Evolutionary conservation across 371 early-diverging fungal species (phyloP), one percentile per base, ranked within the genome.

Genomic region (Coemansia sp.): DNA sequence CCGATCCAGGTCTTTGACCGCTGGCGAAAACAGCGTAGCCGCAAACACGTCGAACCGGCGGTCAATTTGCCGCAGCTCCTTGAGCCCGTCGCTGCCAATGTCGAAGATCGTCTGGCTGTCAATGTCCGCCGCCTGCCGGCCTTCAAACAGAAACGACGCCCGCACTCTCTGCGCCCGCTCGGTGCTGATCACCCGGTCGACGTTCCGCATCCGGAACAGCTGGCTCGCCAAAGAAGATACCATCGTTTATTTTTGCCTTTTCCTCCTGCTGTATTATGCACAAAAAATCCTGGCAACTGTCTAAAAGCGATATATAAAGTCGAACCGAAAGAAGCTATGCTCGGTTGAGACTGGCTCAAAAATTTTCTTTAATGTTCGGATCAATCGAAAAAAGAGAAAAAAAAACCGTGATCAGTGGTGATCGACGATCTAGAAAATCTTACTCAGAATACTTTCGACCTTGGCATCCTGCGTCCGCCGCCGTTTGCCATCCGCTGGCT

Each of bases 51-150:
- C 76, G 58, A 97, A 94, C 39, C 81, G 77, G 16, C 69, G 55
- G 76, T 91, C 87, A 40, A 89, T 70, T 59, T 84, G 83, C 5
- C 78, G 76, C 55, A 97, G 86, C 59, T 91, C 90, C 52, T 84
- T 78, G 39, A 94, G 85, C 36, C 95, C 96, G 68, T 88, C 87
- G 60, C 81, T 78, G 6, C 92, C 96, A 62, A 96, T 85, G 32
- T 89, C 86, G 67, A 87, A 91, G 60, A 95, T 87, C 39, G 93
- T 89, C 57, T 94, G 94, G 51, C 85, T 80, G 80, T 94, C 94
- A 62, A 92, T 83, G 65, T 95, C 93, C 9, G 93, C 92, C 7
- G 96, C 96, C 76, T 91, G 86, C 69, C 85, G 84, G 6, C 87
- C 82, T 54, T 85, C 86, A 54, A 94, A 96, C 34, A 96, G 79